Conservation (phyloP, 257 asterid genomes). For the Plantago ovata region DNA sequence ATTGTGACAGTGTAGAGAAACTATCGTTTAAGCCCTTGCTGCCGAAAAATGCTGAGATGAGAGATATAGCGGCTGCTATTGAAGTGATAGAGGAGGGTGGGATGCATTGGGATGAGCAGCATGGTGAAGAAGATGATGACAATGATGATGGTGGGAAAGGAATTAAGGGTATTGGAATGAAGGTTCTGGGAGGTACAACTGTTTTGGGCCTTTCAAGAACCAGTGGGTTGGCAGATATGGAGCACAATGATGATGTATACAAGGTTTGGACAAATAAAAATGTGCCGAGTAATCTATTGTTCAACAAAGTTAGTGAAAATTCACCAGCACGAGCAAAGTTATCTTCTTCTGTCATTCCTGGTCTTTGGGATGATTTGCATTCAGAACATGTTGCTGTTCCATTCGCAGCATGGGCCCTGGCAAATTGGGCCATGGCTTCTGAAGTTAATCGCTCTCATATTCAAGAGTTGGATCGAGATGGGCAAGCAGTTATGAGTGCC, state of each 20-base stretch:
- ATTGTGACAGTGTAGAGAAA: constrained; percentile 71
- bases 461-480: constrained; percentile 90
- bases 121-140: constrained; percentile 37
- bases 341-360: constrained; percentile 78
- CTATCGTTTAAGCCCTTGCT: constrained; percentile 57
- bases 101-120: constrained; percentile 89
- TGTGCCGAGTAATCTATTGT: constrained; percentile 35
- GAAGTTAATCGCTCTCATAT: constrained; percentile 82
- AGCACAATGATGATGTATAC: constrained; percentile 39
- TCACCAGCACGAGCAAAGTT: constrained; percentile 38
- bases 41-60: constrained; percentile 73
- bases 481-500: constrained; percentile 84
- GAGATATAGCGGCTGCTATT: constrained; percentile 96
- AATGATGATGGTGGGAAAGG: constrained; percentile 76
- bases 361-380: constrained; percentile 99
- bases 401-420: constrained; percentile 99
- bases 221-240: constrained; percentile 51
- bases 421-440: constrained; percentile 98
- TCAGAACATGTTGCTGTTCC: constrained; percentile 95
- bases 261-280: constrained; percentile 24
- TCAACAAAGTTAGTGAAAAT: constrained; percentile 49
- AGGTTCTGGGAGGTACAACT: constrained; percentile 94
- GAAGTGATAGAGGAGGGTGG: constrained; percentile 92
- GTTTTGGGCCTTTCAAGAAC: constrained; percentile 79
- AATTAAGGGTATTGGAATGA: constrained; percentile 87